These are phyloP conservation scores for Chaetoscypha palmicola DNA, from an alignment of 2,329 filamentous ascomycete species.

Conservation along the genomic window DNA sequence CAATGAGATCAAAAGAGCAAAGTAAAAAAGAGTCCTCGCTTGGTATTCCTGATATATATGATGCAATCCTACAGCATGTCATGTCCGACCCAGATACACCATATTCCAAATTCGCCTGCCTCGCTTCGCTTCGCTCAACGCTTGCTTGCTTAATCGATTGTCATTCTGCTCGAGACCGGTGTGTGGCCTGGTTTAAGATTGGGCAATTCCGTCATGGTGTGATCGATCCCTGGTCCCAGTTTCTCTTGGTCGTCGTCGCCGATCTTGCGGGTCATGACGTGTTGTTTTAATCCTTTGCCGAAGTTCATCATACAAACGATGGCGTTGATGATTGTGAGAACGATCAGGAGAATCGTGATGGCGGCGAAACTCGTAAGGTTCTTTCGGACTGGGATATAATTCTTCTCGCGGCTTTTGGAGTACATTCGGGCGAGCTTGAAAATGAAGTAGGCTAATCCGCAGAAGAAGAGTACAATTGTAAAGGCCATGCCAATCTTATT, in stretches of 20 bases:
- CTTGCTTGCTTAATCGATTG: constrained; percentile 37
- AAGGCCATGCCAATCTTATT: constrained; percentile 68
- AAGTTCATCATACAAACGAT: constrained; percentile 88
- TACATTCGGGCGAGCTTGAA: constrained; percentile 99
- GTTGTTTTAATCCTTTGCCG: constrained; percentile 78
- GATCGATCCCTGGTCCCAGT: constrained; percentile 24
- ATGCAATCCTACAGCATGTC: constrained; percentile 16
- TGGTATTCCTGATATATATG: constrained; percentile 25
- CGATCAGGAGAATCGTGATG: constrained; percentile 81
- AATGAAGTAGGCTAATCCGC: constrained; percentile 87
- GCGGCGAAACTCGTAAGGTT: constrained; percentile 91
- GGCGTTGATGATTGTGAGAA: constrained; percentile 82
- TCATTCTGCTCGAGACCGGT: constrained; percentile 40
- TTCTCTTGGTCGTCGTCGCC: constrained; percentile 42
- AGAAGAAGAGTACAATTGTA: constrained; percentile 81
- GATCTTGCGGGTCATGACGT: constrained; percentile 59
- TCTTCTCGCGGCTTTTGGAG: constrained; percentile 46
- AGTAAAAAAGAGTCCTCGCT: constrained; percentile 18
- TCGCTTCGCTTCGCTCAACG: no score
- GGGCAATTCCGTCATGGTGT: constrained; percentile 39
- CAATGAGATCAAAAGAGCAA: constrained; percentile 14
- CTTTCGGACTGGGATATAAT: constrained; percentile 73
- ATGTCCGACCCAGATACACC: constrained; percentile 16
- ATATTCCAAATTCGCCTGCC: constrained; percentile 12
- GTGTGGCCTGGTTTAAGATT: constrained; percentile 32